Base-by-base conservation (phyloP, 306 rosid genomes). In the Quercus parvula region DNA sequence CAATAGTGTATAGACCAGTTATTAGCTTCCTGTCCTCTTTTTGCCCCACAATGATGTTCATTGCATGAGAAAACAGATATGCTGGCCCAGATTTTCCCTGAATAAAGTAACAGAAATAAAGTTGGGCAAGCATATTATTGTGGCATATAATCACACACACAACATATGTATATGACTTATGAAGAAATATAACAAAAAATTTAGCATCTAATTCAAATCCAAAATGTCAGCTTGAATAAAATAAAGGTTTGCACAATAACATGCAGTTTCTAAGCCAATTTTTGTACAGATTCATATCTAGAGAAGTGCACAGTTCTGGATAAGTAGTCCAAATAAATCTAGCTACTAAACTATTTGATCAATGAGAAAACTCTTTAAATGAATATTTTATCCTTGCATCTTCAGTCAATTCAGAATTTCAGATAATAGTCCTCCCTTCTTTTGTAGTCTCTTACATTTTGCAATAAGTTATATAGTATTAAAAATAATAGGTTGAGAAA, bases 11-110 rank as follows among this genome's bases (percentile, higher is more conserved):
- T 14, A 79, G 49, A 13, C 92, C 92, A 27, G 82, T 86, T 0
- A 88, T 24, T 20, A 86, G 63, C 68, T 71, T 54, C 64, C 24
- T 84, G 56, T 84, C 82, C 75, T 74, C 75, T 66, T 72, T 84
- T 30, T 49, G 62, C 38, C 92, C 92, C 77, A 79, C 83, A 4
- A 77, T 71, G 56, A 88, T 56, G 82, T 88, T 88, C 88, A 70
- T 83, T 30, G 86, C 92, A 33, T 84, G 75, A 13, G 78, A 56
- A 79, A 88, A 88, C 81, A 88, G 3, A 54, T 76, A 88, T 13
- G 88, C 89, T 30, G 58, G 71, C 71, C 89, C 91, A 22, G 85
- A 38, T 82, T 81, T 86, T 4, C 56, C 86, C 89, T 85, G 33
- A 25, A 67, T 24, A 33, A 31, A 30, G 20, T 66, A 6, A 31